A percentile compares a stretch with the other conserved stretches of the same genome.
Conservation (phyloP, 805 yeast species). For the Kodamaea lidongshanica region DNA sequence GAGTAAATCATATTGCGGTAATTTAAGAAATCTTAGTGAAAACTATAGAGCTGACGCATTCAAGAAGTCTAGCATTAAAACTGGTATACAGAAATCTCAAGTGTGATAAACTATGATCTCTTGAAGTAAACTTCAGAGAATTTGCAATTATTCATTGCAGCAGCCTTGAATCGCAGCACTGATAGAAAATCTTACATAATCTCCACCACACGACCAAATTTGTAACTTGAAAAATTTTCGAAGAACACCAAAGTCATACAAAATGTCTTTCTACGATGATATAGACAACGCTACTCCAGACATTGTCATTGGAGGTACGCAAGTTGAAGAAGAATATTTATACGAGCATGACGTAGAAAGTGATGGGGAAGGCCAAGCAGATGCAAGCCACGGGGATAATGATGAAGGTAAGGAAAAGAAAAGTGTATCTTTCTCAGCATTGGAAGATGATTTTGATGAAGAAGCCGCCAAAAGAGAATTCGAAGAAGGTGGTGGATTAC, state of each 20-base stretch:
- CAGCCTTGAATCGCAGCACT: neutral
- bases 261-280: constrained; percentile 62
- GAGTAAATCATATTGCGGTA: too few species aligned
- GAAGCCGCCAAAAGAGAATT: constrained; percentile 78
- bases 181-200: too few species aligned
- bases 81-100: too few species aligned
- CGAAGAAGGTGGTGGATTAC: constrained; percentile 97
- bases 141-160: neutral
- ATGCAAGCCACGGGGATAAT: too few species aligned
- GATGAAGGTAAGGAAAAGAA: constrained; percentile 43
- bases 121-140: neutral
- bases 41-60: too few species aligned
- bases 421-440: constrained; percentile 74
- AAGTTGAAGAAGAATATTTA: constrained; percentile 39
- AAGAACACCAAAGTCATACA: constrained; percentile 10
- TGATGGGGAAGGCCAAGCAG: constrained; percentile 35
- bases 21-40: too few species aligned
- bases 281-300: constrained; percentile 81
- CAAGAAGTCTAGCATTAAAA: too few species aligned
- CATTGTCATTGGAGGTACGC: constrained; percentile 62
- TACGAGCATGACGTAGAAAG: constrained; percentile 48
- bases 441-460: constrained; percentile 64
- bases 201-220: constrained; percentile 1
- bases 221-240: constrained; percentile 4
- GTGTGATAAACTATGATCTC: too few species aligned